Evolutionary conservation across 257 asterid species (phyloP).

Genomic region (Leptodermis oblonga): DNA sequence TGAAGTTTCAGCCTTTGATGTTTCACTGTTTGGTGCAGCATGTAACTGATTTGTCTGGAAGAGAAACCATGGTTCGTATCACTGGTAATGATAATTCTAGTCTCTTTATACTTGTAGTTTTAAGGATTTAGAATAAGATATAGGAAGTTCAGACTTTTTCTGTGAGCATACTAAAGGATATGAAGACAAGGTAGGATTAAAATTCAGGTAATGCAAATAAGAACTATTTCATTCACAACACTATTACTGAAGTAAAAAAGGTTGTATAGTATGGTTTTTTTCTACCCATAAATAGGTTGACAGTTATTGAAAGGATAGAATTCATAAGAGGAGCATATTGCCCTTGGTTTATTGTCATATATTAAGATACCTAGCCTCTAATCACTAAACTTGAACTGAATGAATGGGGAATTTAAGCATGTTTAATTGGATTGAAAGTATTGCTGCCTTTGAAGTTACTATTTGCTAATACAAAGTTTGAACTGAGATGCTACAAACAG

Average conservation of each 20-base stretch:
- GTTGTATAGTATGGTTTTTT: background rate
- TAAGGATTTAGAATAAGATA: background rate
- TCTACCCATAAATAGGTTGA: background rate
- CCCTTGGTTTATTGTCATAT: background rate
- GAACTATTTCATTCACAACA: background rate
- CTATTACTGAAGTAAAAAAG: background rate
- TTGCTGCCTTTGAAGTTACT: background rate
- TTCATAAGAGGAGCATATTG: background rate
- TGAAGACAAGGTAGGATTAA: background rate
- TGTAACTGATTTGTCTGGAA: constrained; percentile 84
- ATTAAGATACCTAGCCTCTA: too few species aligned
- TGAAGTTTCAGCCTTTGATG: background rate
- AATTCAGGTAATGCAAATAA: background rate
- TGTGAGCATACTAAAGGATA: background rate
- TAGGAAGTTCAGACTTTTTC: background rate
- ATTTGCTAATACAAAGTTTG: background rate
- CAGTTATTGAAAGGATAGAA: too few species aligned
- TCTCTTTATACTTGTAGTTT: background rate
- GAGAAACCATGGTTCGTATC: constrained; percentile 87
- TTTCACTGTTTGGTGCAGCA: constrained; percentile 49
- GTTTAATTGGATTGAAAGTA: background rate
- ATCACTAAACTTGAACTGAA: too few species aligned
- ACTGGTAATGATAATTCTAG: constrained; percentile 41
- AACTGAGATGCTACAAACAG: background rate
- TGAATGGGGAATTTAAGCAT: background rate